Conservation (phyloP, 495 filamentous ascomycete genomes). For the Neurospora sp. region DNA sequence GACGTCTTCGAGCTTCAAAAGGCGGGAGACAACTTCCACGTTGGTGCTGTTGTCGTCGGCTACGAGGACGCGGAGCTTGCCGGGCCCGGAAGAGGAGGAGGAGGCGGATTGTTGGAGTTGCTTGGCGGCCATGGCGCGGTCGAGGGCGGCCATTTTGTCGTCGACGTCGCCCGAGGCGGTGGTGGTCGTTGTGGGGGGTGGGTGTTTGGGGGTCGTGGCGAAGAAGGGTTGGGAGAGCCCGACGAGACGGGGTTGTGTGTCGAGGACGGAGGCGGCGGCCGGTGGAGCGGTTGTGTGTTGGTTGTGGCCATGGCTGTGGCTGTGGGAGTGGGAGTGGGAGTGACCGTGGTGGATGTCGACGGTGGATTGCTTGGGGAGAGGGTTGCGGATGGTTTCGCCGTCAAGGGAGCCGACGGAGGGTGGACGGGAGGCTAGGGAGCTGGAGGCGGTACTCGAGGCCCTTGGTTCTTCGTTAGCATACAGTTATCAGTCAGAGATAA, state of each 20-base stretch:
- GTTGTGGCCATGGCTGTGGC: not conserved
- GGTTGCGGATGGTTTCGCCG: slow-evolving; percentile 36
- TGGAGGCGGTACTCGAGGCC: slow-evolving; percentile 35
- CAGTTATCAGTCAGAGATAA: not conserved
- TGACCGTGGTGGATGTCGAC: slow-evolving; percentile 17
- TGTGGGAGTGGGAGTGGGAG: not conserved
- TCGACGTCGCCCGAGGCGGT: slow-evolving; percentile 3
- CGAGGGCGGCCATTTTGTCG: slow-evolving; percentile 32
- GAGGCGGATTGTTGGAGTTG: not conserved
- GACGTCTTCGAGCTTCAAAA: slow-evolving; percentile 45
- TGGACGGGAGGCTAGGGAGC: slow-evolving; percentile 54
- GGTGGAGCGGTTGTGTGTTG: not conserved
- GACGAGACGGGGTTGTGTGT: slow-evolving; percentile 63
- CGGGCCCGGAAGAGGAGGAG: slow-evolving; percentile 27
- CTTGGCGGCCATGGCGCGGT: slow-evolving; percentile 43
- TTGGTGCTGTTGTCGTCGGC: slow-evolving; percentile 95
- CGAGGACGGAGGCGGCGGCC: slow-evolving; percentile 18
- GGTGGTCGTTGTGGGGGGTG: slow-evolving; percentile 13
- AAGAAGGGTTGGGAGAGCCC: slow-evolving; percentile 84
- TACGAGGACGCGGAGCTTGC: slow-evolving; percentile 73
- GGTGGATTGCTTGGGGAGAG: slow-evolving; percentile 17
- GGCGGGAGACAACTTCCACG: slow-evolving; percentile 68
- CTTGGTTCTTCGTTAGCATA: slow-evolving; percentile 28
- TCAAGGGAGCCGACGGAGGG: slow-evolving; percentile 70
- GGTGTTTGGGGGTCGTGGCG: slow-evolving; percentile 40